A percentile compares a stretch with the other conserved stretches of the same genome.
Evolutionary conservation across 2,329 filamentous ascomycete genomes (phyloP).

Genomic region (Clonostachys rosea): DNA sequence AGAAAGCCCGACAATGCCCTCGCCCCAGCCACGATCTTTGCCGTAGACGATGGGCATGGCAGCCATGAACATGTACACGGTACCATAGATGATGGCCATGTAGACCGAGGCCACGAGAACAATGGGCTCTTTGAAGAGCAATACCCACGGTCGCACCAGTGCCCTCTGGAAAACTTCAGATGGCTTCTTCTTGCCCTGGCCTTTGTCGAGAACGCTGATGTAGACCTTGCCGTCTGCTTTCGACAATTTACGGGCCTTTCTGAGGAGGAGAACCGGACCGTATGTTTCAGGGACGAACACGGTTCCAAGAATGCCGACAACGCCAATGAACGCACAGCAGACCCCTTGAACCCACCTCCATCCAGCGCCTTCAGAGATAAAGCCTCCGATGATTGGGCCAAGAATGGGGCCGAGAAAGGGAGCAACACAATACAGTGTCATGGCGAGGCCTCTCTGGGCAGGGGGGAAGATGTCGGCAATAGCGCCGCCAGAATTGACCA

Average conservation of each 20-base stretch:
- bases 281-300: slow-evolving; percentile 29
- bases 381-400: slow-evolving; percentile 59
- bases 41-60: slow-evolving; percentile 47
- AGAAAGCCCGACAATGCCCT: slow-evolving; percentile 9
- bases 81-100: slow-evolving; percentile 46
- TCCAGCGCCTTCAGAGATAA: slow-evolving; percentile 47
- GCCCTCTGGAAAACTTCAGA: slow-evolving; percentile 34
- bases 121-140: slow-evolving; percentile 45
- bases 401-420: slow-evolving; percentile 60
- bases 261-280: slow-evolving; percentile 23
- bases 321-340: slow-evolving; percentile 39
- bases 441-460: slow-evolving; percentile 42
- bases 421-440: slow-evolving; percentile 53
- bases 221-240: slow-evolving; percentile 30
- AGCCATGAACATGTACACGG: slow-evolving; percentile 48
- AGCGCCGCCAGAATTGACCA: slow-evolving; percentile 51
- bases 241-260: slow-evolving; percentile 32
- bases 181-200: slow-evolving; percentile 12
- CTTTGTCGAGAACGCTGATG: slow-evolving; percentile 34
- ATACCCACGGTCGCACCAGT: slow-evolving; percentile 36
- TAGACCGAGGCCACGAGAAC: slow-evolving; percentile 38
- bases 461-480: slow-evolving; percentile 52
- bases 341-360: slow-evolving; percentile 43
- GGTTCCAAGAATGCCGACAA: slow-evolving; percentile 20
- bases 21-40: slow-evolving; percentile 29